Evolutionary conservation across 768 basidiomycete genomes (phyloP), one percentile per base, ranked within the genome.

Genomic region (Suillus bovinus): DNA sequence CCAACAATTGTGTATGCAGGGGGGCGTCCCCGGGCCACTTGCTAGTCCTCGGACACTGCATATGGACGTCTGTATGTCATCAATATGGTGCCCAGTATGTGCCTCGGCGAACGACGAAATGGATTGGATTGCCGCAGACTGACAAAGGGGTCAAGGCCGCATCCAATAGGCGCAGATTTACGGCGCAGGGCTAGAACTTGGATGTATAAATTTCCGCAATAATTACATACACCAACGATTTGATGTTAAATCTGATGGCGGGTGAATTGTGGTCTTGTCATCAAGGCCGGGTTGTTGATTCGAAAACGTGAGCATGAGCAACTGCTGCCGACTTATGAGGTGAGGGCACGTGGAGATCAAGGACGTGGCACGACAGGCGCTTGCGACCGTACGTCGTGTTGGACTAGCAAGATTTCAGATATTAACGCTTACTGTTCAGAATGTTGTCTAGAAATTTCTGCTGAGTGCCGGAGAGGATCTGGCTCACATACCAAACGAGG

Each of bases 121-220:
- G 82, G 84, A 86, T 61, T 79, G 85, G 20, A 86, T 87, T 59
- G 84, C 84, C 22, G 71, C 67, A 27, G 86, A 87, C 60, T 76
- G 85, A 46, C 84, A 86, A 65, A 77, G 84, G 5, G 77, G 85
- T 61, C 86, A 86, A 61, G 86, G 86, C 60, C 81, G 87, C 65
- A 82, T 88, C 0, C 82, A 86, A 58, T 88, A 86, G 86, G 85
- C 86, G 0, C 81, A 84, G 41, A 83, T 88, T 20, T 85, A 87
- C 64, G 86, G 83, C 0, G 82, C 85, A 4, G 85, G 85, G 8
- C 78, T 87, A 49, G 85, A 88, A 65, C 77, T 86, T 0, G 82
- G 83, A n/a, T 16, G 78, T 86, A 69, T 71, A 86, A 39, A 74
- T 70, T 67, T 81, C 71, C 79, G 79, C 3, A 72, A 73, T 24